Base-by-base conservation (phyloP, 2,329 filamentous ascomycete species). In the Penicillium sp. region DNA sequence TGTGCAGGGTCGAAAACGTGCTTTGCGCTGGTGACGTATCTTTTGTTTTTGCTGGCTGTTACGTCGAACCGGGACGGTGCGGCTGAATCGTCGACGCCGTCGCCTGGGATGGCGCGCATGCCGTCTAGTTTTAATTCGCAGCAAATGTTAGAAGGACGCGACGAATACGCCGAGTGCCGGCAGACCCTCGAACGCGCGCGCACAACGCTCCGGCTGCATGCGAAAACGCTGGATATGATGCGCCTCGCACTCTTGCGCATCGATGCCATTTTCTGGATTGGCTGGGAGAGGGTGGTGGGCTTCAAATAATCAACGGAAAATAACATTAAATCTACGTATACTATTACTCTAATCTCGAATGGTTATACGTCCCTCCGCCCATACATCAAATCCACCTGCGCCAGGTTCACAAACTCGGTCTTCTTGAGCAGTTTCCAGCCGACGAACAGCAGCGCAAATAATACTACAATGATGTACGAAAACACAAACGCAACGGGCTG, bases 401-500 rank as follows among this genome's bases (percentile, higher is more conserved):
- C 47, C 48, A 56, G 30, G 35, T 56, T 46, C 23, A 56, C 55
- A 23, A 57, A 53, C 11, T 26, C 14, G 3, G 48, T 52, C 45
- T 48, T 48, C 35, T 57, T 57, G 23, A 47, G 16, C 12, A 57
- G 11, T 14, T 57, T 57, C 49, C 55, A 57, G 20, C 43, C 16
- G 21, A 45, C 45, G 42, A 52, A 57, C 2, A 57, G 24, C 33
- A 23, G 33, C 16, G 49, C 30, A n/a, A 57, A 57, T 20, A 57
- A 28, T 45, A 57, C 55, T n/a, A 57, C 35, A 35, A 57, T 57
- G 35, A 57, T 53, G 28, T 57, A 57, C 18, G 49, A 52, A 16
- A 57, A 53, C 35, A 57, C 55, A 53, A 57, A 57, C 21, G 49
- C 45, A 1, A 57, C 49, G 5, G 55, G 55, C 24, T 57, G 55